Evolutionary conservation across 129 eudicot species (phyloP).

Genomic region (Escallonia rubra): DNA sequence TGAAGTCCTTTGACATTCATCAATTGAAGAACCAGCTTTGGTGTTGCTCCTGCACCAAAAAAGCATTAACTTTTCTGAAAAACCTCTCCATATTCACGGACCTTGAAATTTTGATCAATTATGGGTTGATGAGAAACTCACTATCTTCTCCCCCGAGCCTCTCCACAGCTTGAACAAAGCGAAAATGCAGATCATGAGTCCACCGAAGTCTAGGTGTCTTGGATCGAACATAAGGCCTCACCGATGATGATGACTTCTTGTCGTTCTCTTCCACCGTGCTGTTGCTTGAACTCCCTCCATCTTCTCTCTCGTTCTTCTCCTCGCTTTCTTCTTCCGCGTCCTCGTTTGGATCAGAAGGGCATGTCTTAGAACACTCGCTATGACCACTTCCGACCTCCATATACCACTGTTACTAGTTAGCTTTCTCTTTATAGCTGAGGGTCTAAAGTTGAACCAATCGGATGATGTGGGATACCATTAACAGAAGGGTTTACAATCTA

Average conservation of each 20-base stretch:
- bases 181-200: slow-evolving; percentile 81
- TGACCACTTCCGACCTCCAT: slow-evolving; percentile 47
- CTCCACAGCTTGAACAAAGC: slow-evolving; percentile 81
- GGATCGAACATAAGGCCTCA: slow-evolving; percentile 78
- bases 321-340: slow-evolving; percentile 43
- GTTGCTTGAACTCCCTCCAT: slow-evolving; percentile 70
- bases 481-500: background rate
- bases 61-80: too few relatives aligned
- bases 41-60: slow-evolving; percentile 75
- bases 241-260: slow-evolving; percentile 40
- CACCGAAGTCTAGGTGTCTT: slow-evolving; percentile 79
- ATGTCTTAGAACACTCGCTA: slow-evolving; percentile 39
- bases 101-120: background rate
- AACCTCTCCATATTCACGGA: too few relatives aligned
- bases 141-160: slow-evolving; percentile 89
- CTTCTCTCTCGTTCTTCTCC: slow-evolving; percentile 22
- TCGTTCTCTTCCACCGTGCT: slow-evolving; percentile 73
- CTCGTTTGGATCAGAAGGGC: slow-evolving; percentile 28
- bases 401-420: background rate
- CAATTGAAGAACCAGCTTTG: slow-evolving; percentile 82
- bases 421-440: background rate
- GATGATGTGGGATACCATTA: background rate
- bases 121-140: slow-evolving; percentile 25
- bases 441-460: too few relatives aligned
- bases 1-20: slow-evolving; percentile 88